Percentiles rank a stretch among this genome's conserved stretches.
Conservation (phyloP, 768 basidiomycete genomes). For the Suillus subaureus region DNA sequence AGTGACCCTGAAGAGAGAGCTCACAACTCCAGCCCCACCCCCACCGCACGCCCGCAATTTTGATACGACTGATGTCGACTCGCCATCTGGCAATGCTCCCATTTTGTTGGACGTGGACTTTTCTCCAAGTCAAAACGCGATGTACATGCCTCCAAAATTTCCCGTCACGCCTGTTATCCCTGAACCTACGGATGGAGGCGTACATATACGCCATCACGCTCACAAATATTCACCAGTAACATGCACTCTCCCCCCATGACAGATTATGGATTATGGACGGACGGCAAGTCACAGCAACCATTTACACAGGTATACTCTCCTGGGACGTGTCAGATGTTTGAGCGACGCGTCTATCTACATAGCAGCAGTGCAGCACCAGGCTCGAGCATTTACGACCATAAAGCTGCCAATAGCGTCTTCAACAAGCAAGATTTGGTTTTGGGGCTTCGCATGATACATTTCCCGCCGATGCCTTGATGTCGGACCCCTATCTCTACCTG, state of each 20-base stretch:
- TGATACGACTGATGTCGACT: slow-evolving; percentile 10
- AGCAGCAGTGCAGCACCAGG: no score
- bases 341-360: no score
- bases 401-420: no score
- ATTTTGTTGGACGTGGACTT: slow-evolving; percentile 6
- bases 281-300: no score
- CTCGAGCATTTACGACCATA: no score
- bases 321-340: no score
- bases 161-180: neutral
- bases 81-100: slow-evolving; percentile 29
- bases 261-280: no score
- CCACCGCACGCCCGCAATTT: neutral
- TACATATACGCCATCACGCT: no score
- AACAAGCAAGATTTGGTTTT: no score
- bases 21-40: neutral
- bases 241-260: neutral
- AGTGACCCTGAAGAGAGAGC: slow-evolving; percentile 15
- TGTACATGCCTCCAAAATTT: neutral
- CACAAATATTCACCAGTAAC: neutral
- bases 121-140: no score
- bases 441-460: neutral
- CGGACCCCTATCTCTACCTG: slow-evolving; percentile 29
- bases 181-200: no score
- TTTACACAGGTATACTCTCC: no score
- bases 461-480: slow-evolving; percentile 9